Base-by-base conservation (phyloP, 2,329 filamentous ascomycete species). In the Hortaea werneckii region DNA sequence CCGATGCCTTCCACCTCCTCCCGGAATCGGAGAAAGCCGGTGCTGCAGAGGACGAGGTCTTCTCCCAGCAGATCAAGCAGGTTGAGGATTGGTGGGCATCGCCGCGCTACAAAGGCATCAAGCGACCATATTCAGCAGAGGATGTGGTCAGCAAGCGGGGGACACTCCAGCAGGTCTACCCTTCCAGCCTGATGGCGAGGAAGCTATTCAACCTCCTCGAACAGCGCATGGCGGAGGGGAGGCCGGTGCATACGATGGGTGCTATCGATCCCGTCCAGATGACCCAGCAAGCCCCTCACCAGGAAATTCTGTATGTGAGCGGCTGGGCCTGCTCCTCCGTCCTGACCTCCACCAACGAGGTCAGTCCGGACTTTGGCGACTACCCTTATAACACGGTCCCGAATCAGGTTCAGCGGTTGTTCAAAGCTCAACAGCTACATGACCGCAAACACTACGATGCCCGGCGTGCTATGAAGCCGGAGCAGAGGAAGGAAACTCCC, bases 341-440 rank as follows among this genome's bases (percentile, higher is more conserved):
- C 13, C 74, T 98, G 40, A 96, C 90, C 4, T 83, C 82, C 7
- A 96, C 92, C 34, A 96, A 98, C 70, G 92, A 98, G 66, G 92
- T 98, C 28, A 95, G 88, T 0, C 86, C 92, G 38, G 92, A 98
- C 65, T 95, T 96, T 69, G 92, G 92, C 59, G 92, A 98, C 68
- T 98, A 98, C 65, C 92, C 92, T 0, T 98, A 98, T 72, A 96
- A 96, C 64, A 98, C 92, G 0, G 92, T 98, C 4, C 92, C 92
- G 6, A 96, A 96, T 69, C 92, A 96, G 66, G 92, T 98, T 4
- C 88, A 98, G 71, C 80, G 92, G 53, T 72, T 98, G 43, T 87
- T 94, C 71, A 96, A 96, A 70, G 92, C 92, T 4, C 92, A 98
- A 67, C 88, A 88, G 54, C 82, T 96, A 74, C 92, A 98, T 65